Percentiles rank a stretch among this genome's conserved stretches.
Conservation (phyloP, 352 stramenopile genomes). For the Aphanomyces astaci region DNA sequence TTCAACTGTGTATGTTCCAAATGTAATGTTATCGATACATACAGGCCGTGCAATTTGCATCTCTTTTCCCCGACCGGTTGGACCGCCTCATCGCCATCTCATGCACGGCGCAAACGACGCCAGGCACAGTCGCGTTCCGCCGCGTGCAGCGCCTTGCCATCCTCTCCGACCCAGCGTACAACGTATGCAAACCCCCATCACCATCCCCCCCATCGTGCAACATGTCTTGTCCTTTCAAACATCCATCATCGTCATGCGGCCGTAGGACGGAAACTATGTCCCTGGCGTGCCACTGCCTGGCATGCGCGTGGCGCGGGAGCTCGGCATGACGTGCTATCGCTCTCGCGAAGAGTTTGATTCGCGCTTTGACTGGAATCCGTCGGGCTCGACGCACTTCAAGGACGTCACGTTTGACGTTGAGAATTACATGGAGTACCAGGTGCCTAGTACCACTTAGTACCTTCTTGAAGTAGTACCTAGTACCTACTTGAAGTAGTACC, state of each 20-base stretch:
- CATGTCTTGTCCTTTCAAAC: too few species aligned
- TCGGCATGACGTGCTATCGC: constrained; percentile 86
- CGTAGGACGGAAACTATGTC: constrained; percentile 57
- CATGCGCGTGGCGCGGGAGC: constrained; percentile 78
- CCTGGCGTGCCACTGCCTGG: constrained; percentile 46
- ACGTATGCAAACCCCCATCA: too few species aligned
- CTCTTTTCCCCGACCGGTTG: constrained; percentile 66
- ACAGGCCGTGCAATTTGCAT: constrained; percentile 79
- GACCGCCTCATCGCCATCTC: constrained; percentile 68
- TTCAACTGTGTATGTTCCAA: too few species aligned
- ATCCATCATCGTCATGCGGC: not conserved
- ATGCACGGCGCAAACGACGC: constrained; percentile 80
- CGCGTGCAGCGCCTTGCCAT: constrained; percentile 80
- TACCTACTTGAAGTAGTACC: too few species aligned
- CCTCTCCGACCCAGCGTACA: constrained; percentile 63
- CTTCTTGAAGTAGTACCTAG: too few species aligned
- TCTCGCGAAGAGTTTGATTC: constrained; percentile 80
- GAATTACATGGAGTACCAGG: constrained; percentile 87
- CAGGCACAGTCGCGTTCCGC: constrained; percentile 75
- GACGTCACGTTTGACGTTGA: constrained; percentile 82
- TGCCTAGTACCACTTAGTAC: too few species aligned
- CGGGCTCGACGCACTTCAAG: constrained; percentile 56
- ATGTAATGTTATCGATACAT: too few species aligned
- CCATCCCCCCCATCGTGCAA: too few species aligned
- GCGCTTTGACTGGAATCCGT: constrained; percentile 82